These are phyloP conservation scores for Rhizoctonia solani DNA, from an alignment of 1,284 basidiomycete genomes.

Conservation along the genomic window DNA sequence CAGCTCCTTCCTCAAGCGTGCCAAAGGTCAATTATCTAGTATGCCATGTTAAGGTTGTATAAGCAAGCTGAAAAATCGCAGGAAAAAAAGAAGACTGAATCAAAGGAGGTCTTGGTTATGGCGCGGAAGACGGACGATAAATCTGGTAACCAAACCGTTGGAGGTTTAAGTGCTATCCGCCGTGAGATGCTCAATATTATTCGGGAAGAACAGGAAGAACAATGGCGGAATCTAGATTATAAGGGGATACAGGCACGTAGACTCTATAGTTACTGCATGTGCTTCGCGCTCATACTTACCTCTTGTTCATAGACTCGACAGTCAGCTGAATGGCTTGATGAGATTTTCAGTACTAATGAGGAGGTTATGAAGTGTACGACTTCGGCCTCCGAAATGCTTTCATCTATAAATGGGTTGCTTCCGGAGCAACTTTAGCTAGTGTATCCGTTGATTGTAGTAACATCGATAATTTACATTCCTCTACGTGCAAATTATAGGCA, in stretches of 20 bases:
- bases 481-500: not conserved
- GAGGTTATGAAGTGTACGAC: slow-evolving; percentile 14
- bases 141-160: slow-evolving; percentile 49
- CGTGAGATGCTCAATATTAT: slow-evolving; percentile 71
- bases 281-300: not conserved
- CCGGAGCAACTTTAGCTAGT: not conserved
- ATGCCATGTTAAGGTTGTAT: not conserved
- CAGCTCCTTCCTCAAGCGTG: slow-evolving; percentile 49
- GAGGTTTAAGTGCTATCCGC: slow-evolving; percentile 57
- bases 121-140: slow-evolving; percentile 70
- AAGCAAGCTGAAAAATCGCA: slow-evolving; percentile 39
- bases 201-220: slow-evolving; percentile 71
- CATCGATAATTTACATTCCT: slow-evolving; percentile 32
- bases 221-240: slow-evolving; percentile 63
- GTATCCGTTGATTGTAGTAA: slow-evolving; percentile 1
- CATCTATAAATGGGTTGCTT: slow-evolving; percentile 16
- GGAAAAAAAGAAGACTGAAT: slow-evolving; percentile 55
- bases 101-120: slow-evolving; percentile 74
- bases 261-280: not conserved
- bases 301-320: slow-evolving; percentile 4
- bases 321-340: slow-evolving; percentile 11
- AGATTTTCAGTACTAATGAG: slow-evolving; percentile 21
- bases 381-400: slow-evolving; percentile 11
- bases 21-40: slow-evolving; percentile 51
- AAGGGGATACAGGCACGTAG: slow-evolving; percentile 14